phyloP scores from a whole-genome alignment of 2,329 filamentous ascomycete genomes.

The Xylaria sp. region DNA sequence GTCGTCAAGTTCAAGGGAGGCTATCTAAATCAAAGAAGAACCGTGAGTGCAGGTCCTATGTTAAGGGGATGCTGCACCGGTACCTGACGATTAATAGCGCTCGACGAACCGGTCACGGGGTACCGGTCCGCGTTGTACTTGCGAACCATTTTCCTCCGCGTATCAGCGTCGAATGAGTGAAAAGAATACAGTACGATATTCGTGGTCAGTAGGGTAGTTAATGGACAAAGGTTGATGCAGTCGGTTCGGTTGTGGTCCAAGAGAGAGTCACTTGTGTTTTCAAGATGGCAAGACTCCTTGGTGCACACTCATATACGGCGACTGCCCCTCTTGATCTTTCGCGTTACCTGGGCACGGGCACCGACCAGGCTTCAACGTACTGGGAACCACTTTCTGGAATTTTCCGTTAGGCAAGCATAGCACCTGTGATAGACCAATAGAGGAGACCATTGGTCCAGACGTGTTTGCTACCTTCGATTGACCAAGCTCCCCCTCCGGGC shows the following conservation, averaged over 20 bases:
- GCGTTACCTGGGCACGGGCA: not conserved
- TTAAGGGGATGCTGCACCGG: not conserved
- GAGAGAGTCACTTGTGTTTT: not conserved
- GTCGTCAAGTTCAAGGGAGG: not conserved
- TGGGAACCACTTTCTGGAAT: not conserved
- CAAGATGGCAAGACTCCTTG: not conserved
- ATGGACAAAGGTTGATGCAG: not conserved
- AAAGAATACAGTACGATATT: not conserved
- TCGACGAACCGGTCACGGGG: not conserved
- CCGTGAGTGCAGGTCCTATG: conserved; percentile 6
- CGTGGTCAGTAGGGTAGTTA: no score
- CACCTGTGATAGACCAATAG: not conserved
- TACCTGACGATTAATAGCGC: conserved; percentile 20
- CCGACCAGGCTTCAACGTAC: not conserved
- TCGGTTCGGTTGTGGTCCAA: not conserved
- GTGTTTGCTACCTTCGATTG: not conserved
- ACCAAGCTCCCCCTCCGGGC: not conserved
- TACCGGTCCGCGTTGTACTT: conserved; percentile 6
- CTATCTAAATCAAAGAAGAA: conserved; percentile 4
- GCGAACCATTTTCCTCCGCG: conserved; percentile 4
- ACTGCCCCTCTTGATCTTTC: not conserved
- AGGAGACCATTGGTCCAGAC: not conserved
- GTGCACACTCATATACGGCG: not conserved
- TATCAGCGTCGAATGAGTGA: not conserved
- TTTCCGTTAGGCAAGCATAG: not conserved